Conservation (phyloP, 352 stramenopile species). For the Blastocystis sp. region DNA sequence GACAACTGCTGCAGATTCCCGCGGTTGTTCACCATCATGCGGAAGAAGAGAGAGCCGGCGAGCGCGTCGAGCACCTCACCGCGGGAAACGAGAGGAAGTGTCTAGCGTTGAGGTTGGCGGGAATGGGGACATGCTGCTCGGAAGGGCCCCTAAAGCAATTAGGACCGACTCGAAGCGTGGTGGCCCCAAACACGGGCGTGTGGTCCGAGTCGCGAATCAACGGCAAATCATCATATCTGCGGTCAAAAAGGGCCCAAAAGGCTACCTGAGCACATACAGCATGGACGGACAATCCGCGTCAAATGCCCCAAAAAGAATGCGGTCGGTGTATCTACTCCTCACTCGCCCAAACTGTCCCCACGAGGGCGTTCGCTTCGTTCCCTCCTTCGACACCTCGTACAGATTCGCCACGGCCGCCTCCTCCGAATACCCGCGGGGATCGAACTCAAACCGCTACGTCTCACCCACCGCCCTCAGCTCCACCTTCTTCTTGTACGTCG, state of each 20-base stretch:
- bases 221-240: slow-evolving; percentile 13
- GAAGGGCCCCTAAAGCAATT: slow-evolving; percentile 35
- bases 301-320: slow-evolving; percentile 59
- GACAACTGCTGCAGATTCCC: slow-evolving; percentile 23
- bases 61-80: not conserved
- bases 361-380: slow-evolving; percentile 52
- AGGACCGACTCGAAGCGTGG: slow-evolving; percentile 50
- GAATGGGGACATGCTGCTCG: not conserved
- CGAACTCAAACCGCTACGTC: not conserved
- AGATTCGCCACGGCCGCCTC: slow-evolving; percentile 3
- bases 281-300: slow-evolving; percentile 17
- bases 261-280: slow-evolving; percentile 51
- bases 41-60: slow-evolving; percentile 1
- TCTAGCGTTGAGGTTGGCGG: not conserved
- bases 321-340: slow-evolving; percentile 59
- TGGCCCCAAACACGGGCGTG: slow-evolving; percentile 55
- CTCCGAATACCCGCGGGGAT: not conserved
- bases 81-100: not conserved
- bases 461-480: not conserved
- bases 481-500: slow-evolving; percentile 67
- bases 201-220: slow-evolving; percentile 55
- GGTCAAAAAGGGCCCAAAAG: not conserved
- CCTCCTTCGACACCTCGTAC: slow-evolving; percentile 65
- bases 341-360: not conserved
- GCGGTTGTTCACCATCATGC: slow-evolving; percentile 55